Percentiles rank a stretch among this genome's conserved stretches.
These are phyloP conservation scores for Reutealis trisperma DNA, from an alignment of 345 rosid species.

Conservation along the genomic window DNA sequence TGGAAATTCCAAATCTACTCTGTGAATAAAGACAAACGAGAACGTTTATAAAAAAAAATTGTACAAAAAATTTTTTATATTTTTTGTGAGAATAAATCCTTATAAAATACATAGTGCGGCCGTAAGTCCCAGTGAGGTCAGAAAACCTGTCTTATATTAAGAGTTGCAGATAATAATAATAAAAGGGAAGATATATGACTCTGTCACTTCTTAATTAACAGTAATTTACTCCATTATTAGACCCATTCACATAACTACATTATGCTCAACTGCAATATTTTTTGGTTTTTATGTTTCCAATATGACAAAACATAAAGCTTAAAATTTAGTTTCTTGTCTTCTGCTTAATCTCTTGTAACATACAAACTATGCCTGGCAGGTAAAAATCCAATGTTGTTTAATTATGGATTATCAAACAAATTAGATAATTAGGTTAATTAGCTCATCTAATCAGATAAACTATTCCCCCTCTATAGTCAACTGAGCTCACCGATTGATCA, in stretches of 20 bases:
- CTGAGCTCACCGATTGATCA: conserved; percentile 9
- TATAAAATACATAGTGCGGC: background rate
- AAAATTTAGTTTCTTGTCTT: background rate
- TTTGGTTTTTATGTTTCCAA: background rate
- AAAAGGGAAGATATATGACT: background rate
- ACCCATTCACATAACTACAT: background rate
- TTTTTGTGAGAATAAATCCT: background rate
- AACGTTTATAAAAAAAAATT: too few species aligned
- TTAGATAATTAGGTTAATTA: background rate
- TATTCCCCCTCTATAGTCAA: background rate
- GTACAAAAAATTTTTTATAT: background rate
- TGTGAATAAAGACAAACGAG: conserved; percentile 23
- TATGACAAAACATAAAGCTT: background rate
- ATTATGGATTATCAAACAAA: background rate
- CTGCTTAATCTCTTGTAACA: background rate
- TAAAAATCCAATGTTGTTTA: too few species aligned
- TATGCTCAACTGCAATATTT: background rate
- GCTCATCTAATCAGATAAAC: background rate
- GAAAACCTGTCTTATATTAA: too few species aligned
- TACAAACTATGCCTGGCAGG: background rate
- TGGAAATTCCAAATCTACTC: conserved; percentile 87
- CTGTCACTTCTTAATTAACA: background rate
- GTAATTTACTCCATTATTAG: background rate
- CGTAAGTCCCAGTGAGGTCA: background rate
- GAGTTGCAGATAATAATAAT: background rate